phyloP scores from a whole-genome alignment of 495 filamentous ascomycete genomes.

The Oleoguttula mirabilis region DNA sequence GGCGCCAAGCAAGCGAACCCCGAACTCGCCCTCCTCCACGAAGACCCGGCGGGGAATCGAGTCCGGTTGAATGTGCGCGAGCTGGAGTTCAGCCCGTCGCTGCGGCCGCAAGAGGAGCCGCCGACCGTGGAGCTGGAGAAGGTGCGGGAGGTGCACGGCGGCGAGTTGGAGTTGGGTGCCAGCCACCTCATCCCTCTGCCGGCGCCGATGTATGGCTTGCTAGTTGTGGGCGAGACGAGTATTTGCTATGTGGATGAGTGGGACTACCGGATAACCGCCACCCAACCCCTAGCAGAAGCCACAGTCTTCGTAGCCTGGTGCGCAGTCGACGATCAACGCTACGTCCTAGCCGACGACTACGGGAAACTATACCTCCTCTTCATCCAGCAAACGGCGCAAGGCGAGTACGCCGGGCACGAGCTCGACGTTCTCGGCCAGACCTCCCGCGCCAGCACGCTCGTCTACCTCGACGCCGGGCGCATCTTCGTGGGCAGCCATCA shows the following conservation, averaged over 20 bases:
- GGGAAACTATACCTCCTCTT: constrained; percentile 70
- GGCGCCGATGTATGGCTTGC: constrained; percentile 41
- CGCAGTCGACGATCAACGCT: constrained; percentile 64
- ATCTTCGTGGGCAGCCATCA: constrained; percentile 86
- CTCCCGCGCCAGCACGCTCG: constrained; percentile 59
- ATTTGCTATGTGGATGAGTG: constrained; percentile 71
- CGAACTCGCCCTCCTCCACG: constrained; percentile 71
- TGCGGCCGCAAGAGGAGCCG: constrained; percentile 33
- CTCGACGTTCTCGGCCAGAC: constrained; percentile 56
- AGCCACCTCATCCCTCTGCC: constrained; percentile 76
- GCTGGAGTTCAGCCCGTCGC: constrained; percentile 36
- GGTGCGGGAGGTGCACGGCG: constrained; percentile 33
- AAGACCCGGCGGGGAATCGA: constrained; percentile 51
- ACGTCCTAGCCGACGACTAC: constrained; percentile 81
- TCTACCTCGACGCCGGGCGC: constrained; percentile 63
- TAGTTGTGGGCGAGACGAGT: constrained; percentile 75
- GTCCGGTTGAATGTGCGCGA: constrained; percentile 49
- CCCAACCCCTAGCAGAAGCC: constrained; percentile 52
- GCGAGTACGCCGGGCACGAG: constrained; percentile 55
- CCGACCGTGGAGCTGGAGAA: constrained; percentile 42
- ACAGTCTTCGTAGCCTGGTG: constrained; percentile 84
- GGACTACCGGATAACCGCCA: constrained; percentile 47
- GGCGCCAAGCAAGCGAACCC: constrained; percentile 42
- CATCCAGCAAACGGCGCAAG: constrained; percentile 49
- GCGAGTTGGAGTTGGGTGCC: constrained; percentile 60